These are phyloP conservation scores for Staphylotrichum longicolle DNA, from an alignment of 495 filamentous ascomycete species.

Conservation along the genomic window DNA sequence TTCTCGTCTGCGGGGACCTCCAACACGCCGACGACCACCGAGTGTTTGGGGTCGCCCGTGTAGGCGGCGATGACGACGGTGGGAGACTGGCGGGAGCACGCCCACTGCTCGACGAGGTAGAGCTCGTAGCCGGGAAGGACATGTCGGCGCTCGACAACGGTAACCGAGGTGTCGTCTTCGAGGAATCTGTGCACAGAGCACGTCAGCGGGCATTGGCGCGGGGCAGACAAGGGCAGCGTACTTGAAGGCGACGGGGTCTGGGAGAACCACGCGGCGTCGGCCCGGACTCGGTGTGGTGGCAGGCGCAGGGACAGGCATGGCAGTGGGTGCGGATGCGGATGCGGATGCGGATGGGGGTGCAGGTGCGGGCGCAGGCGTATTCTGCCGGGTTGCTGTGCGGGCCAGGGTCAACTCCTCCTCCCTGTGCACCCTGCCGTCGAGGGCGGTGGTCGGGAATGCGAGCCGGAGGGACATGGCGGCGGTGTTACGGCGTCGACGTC, in stretches of 20 bases:
- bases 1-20: conserved; percentile 79
- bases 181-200: conserved; percentile 60
- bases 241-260: conserved; percentile 71
- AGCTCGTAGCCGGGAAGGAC: conserved; percentile 82
- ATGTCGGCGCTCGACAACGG: conserved; percentile 66
- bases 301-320: conserved; percentile 19
- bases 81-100: conserved; percentile 83
- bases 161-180: conserved; percentile 78
- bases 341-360: too few species aligned
- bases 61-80: conserved; percentile 92
- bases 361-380: too few species aligned
- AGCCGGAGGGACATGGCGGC: conserved; percentile 32
- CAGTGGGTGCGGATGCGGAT: background rate
- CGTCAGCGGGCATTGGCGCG: background rate
- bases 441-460: conserved; percentile 25
- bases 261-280: conserved; percentile 60
- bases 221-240: conserved; percentile 17
- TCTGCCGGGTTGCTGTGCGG: conserved; percentile 20
- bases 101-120: conserved; percentile 98
- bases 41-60: conserved; percentile 80
- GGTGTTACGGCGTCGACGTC: conserved; percentile 8
- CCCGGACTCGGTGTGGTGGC: conserved; percentile 24
- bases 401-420: conserved; percentile 36
- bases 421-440: conserved; percentile 34
- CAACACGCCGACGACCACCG: conserved; percentile 74